These are phyloP conservation scores for Globisporangium cystogenes DNA, from an alignment of 352 stramenopile genomes.

Conservation along the genomic window DNA sequence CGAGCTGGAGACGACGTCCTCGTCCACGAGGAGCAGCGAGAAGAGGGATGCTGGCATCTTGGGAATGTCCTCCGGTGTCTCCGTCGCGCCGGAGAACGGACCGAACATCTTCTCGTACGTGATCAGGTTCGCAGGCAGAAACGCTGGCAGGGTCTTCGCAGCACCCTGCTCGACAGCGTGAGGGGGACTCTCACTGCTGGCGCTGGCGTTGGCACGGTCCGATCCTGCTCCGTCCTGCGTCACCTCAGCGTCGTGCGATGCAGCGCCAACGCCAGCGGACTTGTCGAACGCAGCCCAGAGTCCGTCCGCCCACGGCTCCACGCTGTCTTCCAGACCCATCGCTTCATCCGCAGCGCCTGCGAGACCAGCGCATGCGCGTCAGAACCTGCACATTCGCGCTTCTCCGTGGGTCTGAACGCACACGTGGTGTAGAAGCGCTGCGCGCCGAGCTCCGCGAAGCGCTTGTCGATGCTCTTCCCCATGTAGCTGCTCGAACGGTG, in stretches of 20 bases:
- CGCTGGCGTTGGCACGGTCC: background rate
- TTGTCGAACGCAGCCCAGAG: conserved; percentile 51
- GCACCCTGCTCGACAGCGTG: background rate
- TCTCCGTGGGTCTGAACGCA: conserved; percentile 7
- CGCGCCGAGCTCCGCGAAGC: conserved; percentile 85
- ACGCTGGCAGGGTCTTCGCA: conserved; percentile 2
- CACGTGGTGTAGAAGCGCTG: conserved; percentile 66
- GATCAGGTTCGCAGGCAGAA: conserved; percentile 37
- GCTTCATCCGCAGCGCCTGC: conserved; percentile 90
- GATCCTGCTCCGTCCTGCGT: conserved; percentile 10
- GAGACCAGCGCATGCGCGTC: background rate
- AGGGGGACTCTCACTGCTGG: background rate
- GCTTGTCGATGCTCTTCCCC: conserved; percentile 87
- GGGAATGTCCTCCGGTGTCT: conserved; percentile 40
- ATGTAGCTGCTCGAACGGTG: conserved; percentile 41
- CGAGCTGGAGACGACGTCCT: conserved; percentile 6
- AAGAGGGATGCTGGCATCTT: conserved; percentile 52
- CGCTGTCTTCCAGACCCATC: conserved; percentile 91
- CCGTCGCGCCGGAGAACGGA: conserved; percentile 22
- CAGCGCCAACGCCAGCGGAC: conserved; percentile 16
- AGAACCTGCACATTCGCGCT: background rate
- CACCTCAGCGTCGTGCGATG: conserved; percentile 19
- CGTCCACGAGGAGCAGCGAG: conserved; percentile 29
- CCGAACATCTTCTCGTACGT: conserved; percentile 64
- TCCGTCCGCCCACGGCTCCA: conserved; percentile 88